Evolutionary conservation across 192 early-diverging fungal species (phyloP).

Genomic region (Entomortierella parvispora): DNA sequence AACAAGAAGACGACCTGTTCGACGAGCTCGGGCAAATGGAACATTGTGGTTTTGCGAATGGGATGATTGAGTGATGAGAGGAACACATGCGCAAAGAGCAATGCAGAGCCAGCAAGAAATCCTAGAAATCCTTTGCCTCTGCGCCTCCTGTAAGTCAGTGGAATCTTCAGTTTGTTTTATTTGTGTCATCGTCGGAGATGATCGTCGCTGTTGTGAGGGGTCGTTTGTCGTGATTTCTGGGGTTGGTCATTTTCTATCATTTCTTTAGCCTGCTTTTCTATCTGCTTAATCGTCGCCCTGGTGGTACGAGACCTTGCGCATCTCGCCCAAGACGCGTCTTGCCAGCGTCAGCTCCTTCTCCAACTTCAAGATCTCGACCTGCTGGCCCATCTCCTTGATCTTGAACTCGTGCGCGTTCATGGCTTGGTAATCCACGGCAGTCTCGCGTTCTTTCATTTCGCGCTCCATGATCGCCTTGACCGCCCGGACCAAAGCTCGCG

Average conservation of each 20-base stretch:
- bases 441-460: conserved; percentile 71
- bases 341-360: conserved; percentile 93
- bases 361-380: conserved; percentile 95
- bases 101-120: too few species aligned
- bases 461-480: conserved; percentile 87
- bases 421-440: conserved; percentile 69
- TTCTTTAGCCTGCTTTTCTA: not conserved
- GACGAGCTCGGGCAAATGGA: too few species aligned
- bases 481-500: conserved; percentile 89
- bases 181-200: not conserved
- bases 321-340: conserved; percentile 88
- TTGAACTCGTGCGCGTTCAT: conserved; percentile 95
- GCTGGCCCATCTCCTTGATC: conserved; percentile 97
- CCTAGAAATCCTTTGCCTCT: too few species aligned
- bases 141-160: not conserved
- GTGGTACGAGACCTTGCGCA: conserved; percentile 88
- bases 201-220: too few species aligned
- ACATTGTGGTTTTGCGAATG: too few species aligned
- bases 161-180: not conserved
- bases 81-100: too few species aligned
- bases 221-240: not conserved
- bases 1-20: too few species aligned
- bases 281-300: conserved; percentile 59
- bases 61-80: too few species aligned
- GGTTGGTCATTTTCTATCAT: not conserved